phyloP scores from a whole-genome alignment of 2,329 filamentous ascomycete species.

The Aspergillus carbonarius region DNA sequence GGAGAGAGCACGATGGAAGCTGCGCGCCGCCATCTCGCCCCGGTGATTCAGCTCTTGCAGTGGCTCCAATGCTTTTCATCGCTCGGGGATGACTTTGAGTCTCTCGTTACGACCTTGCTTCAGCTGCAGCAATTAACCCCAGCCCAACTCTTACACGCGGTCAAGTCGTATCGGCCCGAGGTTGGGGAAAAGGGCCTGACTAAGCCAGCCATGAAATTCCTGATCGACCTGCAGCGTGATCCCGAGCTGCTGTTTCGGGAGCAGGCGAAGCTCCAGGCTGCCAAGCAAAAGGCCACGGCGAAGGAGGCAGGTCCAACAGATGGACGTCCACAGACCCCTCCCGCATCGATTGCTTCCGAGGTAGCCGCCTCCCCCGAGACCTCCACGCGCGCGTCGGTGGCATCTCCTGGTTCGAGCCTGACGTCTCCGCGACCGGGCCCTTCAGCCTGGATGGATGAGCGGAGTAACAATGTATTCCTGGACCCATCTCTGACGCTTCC shows the following conservation, averaged over 20 bases:
- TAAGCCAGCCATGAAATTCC: constrained; percentile 84
- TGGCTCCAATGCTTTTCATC: constrained; percentile 99
- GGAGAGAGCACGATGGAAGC: constrained; percentile 87
- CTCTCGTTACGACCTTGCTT: constrained; percentile 81
- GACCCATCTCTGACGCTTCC: constrained; percentile 91
- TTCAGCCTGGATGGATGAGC: constrained; percentile 24
- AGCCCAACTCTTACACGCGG: constrained; percentile 86
- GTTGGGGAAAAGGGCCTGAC: constrained; percentile 91
- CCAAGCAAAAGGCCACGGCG: constrained; percentile 22
- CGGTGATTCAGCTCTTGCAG: constrained; percentile 89
- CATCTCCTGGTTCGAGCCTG: constrained; percentile 25
- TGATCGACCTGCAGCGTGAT: constrained; percentile 76
- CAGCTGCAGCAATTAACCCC: constrained; percentile 82
- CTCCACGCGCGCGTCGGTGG: constrained; percentile 16
- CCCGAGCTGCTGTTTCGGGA: constrained; percentile 55
- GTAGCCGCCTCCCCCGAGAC: constrained; percentile 22
- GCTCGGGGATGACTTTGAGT: constrained; percentile 83
- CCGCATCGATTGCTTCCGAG: constrained; percentile 10
- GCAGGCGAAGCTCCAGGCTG: constrained; percentile 34
- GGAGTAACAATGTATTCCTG: constrained; percentile 59
- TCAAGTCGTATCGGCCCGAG: constrained; percentile 89
- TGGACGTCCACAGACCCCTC: constrained; percentile 32
- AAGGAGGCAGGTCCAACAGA: constrained; percentile 15
- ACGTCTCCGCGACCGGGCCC: constrained; percentile 26
- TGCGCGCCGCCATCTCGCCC: constrained; percentile 78